Evolutionary conservation across 2,329 filamentous ascomycete genomes (phyloP).

Genomic region (Neoarthrinium moseri): DNA sequence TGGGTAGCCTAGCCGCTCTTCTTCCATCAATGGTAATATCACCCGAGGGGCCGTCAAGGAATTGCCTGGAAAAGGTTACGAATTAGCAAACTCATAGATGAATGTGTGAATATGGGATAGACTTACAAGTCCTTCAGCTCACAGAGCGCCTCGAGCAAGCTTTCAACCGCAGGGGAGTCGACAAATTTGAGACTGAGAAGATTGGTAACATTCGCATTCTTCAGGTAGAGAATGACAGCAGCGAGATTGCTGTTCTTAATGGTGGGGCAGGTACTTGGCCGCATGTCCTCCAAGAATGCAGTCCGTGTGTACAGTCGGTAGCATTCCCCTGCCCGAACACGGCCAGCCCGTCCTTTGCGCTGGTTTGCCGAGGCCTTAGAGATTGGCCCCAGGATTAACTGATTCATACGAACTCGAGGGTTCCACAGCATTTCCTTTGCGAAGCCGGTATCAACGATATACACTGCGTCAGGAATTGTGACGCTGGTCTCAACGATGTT

Average conservation of each 20-base stretch:
- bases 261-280: neutral
- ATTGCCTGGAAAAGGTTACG: neutral
- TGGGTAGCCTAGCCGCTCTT: neutral
- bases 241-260: neutral
- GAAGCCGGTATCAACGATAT: slow-evolving; percentile 47
- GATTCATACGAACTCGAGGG: slow-evolving; percentile 32
- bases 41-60: neutral
- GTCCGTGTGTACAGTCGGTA: slow-evolving; percentile 42
- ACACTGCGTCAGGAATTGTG: slow-evolving; percentile 48
- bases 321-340: slow-evolving; percentile 46
- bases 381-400: slow-evolving; percentile 41
- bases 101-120: neutral
- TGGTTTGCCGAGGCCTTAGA: slow-evolving; percentile 46
- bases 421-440: slow-evolving; percentile 36
- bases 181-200: neutral
- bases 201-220: neutral
- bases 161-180: neutral
- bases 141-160: neutral
- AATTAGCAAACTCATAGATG: neutral
- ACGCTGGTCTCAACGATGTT: slow-evolving; percentile 51
- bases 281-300: neutral
- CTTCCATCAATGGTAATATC: too few relatives aligned
- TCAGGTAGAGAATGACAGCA: neutral
- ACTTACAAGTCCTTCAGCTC: neutral
- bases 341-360: slow-evolving; percentile 47